Percentiles rank a stretch among this genome's conserved stretches.
phyloP scores from a whole-genome alignment of 192 early-diverging fungal genomes.

The Podila minutissima region DNA sequence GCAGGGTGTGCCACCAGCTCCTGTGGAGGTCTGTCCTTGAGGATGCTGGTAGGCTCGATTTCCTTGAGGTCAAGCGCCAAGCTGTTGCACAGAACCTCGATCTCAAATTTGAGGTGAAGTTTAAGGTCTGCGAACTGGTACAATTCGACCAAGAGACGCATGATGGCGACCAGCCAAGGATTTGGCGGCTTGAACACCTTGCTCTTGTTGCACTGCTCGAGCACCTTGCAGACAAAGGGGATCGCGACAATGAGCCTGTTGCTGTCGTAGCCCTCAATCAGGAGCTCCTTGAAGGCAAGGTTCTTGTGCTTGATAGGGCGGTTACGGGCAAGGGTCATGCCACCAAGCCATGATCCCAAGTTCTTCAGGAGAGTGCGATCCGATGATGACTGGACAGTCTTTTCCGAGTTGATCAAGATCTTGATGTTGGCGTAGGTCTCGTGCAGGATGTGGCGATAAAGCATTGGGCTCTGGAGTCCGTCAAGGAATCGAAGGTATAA shows the following conservation, averaged over 20 bases:
- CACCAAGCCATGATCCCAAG: constrained; percentile 96
- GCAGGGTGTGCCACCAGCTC: constrained; percentile 39
- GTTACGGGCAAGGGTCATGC: constrained; percentile 96
- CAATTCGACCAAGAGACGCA: constrained; percentile 91
- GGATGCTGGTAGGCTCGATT: constrained; percentile 69
- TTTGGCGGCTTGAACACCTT: constrained; percentile 95
- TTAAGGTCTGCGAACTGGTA: constrained; percentile 95
- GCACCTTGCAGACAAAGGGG: constrained; percentile 97
- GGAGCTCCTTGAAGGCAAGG: constrained; percentile 92
- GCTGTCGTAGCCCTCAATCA: constrained; percentile 91
- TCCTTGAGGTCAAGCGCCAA: constrained; percentile 86
- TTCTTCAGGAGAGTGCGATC: constrained; percentile 95
- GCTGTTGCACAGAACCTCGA: constrained; percentile 97
- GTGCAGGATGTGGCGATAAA: constrained; percentile 82
- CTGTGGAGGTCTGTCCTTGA: constrained; percentile 70
- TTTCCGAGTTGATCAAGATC: constrained; percentile 92
- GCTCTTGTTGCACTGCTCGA: constrained; percentile 87
- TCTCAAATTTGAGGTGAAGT: constrained; percentile 96
- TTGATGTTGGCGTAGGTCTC: constrained; percentile 92
- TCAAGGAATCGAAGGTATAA: constrained; percentile 91
- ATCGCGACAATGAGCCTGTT: constrained; percentile 94
- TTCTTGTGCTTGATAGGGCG: constrained; percentile 96
- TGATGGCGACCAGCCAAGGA: constrained; percentile 97
- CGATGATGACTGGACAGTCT: constrained; percentile 87
- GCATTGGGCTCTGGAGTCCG: constrained; percentile 69